These are phyloP conservation scores for Eucalyptus tenuipes DNA, from an alignment of 345 rosid genomes.

Conservation along the genomic window DNA sequence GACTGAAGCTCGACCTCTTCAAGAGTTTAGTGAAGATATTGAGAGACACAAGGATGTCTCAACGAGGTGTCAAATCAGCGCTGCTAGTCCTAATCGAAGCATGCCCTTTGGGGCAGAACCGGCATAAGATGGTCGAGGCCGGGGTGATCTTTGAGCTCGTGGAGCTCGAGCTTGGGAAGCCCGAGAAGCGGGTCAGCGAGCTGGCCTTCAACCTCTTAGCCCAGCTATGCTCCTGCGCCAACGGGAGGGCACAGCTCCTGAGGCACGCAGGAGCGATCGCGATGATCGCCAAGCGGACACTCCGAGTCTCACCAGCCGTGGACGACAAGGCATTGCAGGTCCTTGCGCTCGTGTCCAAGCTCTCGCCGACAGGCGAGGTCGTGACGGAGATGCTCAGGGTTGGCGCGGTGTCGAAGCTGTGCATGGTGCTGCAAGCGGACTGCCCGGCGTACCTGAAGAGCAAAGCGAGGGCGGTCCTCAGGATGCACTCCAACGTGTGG, in stretches of 20 bases:
- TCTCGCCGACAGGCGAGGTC: constrained; percentile 12
- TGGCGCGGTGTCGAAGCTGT: constrained; percentile 48
- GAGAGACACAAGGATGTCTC: not conserved
- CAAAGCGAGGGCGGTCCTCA: constrained; percentile 30
- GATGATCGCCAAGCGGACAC: constrained; percentile 31
- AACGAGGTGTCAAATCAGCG: constrained; percentile 20
- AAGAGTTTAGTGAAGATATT: constrained; percentile 1
- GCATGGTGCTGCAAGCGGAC: constrained; percentile 51
- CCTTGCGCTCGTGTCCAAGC: constrained; percentile 14
- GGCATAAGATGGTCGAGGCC: constrained; percentile 21
- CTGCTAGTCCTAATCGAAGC: constrained; percentile 11
- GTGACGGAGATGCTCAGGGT: constrained; percentile 45
- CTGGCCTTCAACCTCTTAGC: constrained; percentile 27
- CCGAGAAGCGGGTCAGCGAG: constrained; percentile 29
- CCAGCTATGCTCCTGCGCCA: constrained; percentile 27
- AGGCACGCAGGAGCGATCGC: constrained; percentile 35
- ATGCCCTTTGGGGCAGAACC: constrained; percentile 28
- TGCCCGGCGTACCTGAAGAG: constrained; percentile 23
- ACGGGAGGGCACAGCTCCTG: constrained; percentile 28
- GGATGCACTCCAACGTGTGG: constrained; percentile 33
- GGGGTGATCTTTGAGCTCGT: constrained; percentile 27
- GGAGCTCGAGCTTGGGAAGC: constrained; percentile 37
- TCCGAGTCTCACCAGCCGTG: constrained; percentile 35
- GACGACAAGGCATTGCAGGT: constrained; percentile 36
- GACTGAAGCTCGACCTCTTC: constrained; percentile 15